phyloP scores from a whole-genome alignment of 192 early-diverging fungal species.

The Piromyces sp. region DNA sequence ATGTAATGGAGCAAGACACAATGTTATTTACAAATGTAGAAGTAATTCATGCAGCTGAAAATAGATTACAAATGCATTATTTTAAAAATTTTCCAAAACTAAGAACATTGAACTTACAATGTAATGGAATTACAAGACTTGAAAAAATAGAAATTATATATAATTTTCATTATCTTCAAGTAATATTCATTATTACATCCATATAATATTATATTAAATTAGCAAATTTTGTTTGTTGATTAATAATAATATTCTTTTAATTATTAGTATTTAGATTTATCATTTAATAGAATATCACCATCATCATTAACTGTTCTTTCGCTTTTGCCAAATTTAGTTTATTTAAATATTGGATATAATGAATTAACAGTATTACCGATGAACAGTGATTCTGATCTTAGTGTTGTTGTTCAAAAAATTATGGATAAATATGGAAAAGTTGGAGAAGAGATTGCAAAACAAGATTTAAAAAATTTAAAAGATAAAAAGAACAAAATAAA shows the following conservation, averaged over 20 bases:
- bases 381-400: slow-evolving; percentile 5
- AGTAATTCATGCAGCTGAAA: slow-evolving; percentile 21
- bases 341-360: slow-evolving; percentile 24
- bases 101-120: slow-evolving; percentile 17
- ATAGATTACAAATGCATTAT: slow-evolving; percentile 22
- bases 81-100: slow-evolving; percentile 20
- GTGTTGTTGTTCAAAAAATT: slow-evolving; percentile 17
- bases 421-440: slow-evolving; percentile 23
- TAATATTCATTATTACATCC: not conserved
- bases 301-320: slow-evolving; percentile 23
- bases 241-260: not conserved
- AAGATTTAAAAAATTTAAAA: slow-evolving; percentile 9
- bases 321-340: slow-evolving; percentile 12
- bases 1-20: slow-evolving; percentile 32
- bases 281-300: slow-evolving; percentile 19
- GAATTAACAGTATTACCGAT: slow-evolving; percentile 13
- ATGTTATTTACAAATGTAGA: slow-evolving; percentile 28
- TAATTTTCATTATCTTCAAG: slow-evolving; percentile 18
- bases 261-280: slow-evolving; percentile 23
- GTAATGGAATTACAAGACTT: slow-evolving; percentile 25
- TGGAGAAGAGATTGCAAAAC: slow-evolving; percentile 13
- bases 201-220: too few species aligned
- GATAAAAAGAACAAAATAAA: not conserved
- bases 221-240: too few species aligned
- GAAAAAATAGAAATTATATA: slow-evolving; percentile 32